Base-by-base conservation (phyloP, 2,329 filamentous ascomycete species). In the Alternaria solani region DNA sequence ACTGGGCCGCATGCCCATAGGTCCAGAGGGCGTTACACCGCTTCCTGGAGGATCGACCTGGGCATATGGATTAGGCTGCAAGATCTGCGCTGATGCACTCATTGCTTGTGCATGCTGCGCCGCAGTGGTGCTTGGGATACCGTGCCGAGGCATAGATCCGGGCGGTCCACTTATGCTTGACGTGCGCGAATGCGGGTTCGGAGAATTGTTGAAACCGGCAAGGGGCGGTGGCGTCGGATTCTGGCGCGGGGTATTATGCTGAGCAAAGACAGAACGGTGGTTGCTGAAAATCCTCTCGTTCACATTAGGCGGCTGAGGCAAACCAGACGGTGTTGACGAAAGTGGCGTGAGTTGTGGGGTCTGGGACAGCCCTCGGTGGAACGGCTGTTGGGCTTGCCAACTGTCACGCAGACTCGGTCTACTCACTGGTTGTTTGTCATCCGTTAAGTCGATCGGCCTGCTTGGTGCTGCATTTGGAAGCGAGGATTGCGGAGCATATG, bases 61-160 rank as follows among this genome's bases (percentile, higher is more conserved):
- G 16, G 73, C 71, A 57, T 78, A 78, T 9, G 76, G 76, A 56
- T 78, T 78, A 18, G 76, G 74, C 44, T 78, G 74, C 23, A 78
- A 57, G 8, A 77, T 74, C 55, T 76, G 74, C 20, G 67, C 65
- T 18, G 66, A 64, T 26, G 68, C 61, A 16, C 64, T 63, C 23
- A 69, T 49, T 38, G 66, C 36, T 51, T 70, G 68, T 4, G 63
- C 49, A 49, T 69, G 69, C 38, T 68, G 69, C 41, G 65, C 55
- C 23, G 70, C 51, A 41, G 68, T 63, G 14, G 69, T 59, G 47
- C 58, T 68, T 12, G 65, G 63, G 11, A 75, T 63, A 9, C 65
- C 59, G 43, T 75, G 69, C 41, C 73, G 73, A 41, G 70, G 53
- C 43, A 67, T 56, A 52, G 72, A 70, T 9, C 58, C 63, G 18